phyloP scores from a whole-genome alignment of 345 rosid genomes.

The Eucalyptus fibrosa region DNA sequence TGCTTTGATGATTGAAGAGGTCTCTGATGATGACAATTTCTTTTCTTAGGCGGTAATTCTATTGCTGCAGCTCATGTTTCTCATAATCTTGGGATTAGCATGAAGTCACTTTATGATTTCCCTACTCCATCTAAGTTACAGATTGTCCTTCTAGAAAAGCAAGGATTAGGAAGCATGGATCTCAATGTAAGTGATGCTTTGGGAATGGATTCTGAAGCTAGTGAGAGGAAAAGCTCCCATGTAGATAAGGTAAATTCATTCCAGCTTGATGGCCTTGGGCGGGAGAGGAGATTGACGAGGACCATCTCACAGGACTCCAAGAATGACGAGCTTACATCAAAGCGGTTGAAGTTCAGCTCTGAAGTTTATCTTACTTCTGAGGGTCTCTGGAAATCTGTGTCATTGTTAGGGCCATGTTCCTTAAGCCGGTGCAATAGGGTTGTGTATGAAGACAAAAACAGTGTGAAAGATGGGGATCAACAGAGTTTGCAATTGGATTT shows the following conservation, averaged over 20 bases:
- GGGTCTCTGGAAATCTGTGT: conserved; percentile 24
- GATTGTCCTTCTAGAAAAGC: conserved; percentile 30
- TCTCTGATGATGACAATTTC: conserved; percentile 68
- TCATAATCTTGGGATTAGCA: conserved; percentile 66
- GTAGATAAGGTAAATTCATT: conserved; percentile 8
- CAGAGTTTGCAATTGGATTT: conserved; percentile 20
- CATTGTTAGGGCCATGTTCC: conserved; percentile 26
- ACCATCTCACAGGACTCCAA: conserved; percentile 2
- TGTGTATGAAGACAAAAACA: conserved; percentile 14
- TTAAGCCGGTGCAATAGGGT: conserved; percentile 78
- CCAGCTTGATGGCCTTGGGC: background rate
- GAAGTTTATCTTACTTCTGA: conserved; percentile 2
- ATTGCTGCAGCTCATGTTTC: conserved; percentile 79
- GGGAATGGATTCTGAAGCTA: conserved; percentile 15
- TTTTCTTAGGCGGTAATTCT: conserved; percentile 88
- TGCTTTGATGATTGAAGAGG: conserved; percentile 54
- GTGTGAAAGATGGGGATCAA: conserved; percentile 3
- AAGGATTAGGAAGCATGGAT: conserved; percentile 6
- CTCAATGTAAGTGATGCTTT: conserved; percentile 1
- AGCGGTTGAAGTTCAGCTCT: conserved; percentile 38
- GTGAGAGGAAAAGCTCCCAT: conserved; percentile 1
- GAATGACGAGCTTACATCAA: conserved; percentile 8
- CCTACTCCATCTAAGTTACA: conserved; percentile 64
- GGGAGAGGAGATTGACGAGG: conserved; percentile 3
- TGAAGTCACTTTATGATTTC: conserved; percentile 62